Percentiles rank a stretch among this genome's conserved stretches.
Conservation (phyloP, 345 rosid species). For the Eucalyptus decipiens region DNA sequence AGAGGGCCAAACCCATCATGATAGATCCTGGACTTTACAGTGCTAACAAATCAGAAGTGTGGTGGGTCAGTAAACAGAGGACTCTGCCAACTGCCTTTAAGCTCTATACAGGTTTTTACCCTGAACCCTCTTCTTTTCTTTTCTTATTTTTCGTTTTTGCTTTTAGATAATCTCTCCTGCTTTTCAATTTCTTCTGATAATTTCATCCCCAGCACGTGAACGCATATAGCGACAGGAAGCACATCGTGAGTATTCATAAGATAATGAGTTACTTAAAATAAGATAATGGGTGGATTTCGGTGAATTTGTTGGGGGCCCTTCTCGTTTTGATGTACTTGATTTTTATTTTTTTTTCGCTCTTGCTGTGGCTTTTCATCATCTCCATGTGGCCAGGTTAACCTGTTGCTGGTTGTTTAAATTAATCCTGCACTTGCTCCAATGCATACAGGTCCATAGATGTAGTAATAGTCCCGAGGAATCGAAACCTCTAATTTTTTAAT, state of each 20-base stretch:
- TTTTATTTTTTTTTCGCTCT: background rate
- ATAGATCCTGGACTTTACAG: slow-evolving; percentile 86
- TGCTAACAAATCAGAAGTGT: slow-evolving; percentile 69
- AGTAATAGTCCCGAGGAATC: background rate
- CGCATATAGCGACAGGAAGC: background rate
- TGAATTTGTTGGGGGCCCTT: background rate
- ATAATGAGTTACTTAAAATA: background rate
- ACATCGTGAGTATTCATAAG: background rate
- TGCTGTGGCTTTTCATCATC: background rate
- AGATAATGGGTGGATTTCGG: background rate
- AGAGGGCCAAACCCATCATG: slow-evolving; percentile 77
- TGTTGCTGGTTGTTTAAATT: background rate
- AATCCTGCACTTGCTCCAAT: background rate
- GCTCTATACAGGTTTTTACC: slow-evolving; percentile 66
- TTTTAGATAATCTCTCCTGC: background rate
- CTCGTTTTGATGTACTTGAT: background rate
- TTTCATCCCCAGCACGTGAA: background rate
- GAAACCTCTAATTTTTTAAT: background rate
- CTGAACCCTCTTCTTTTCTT: background rate
- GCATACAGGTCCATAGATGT: background rate
- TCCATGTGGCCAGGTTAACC: background rate
- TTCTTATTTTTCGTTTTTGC: background rate
- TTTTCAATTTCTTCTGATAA: background rate
- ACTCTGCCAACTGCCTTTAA: slow-evolving; percentile 85
- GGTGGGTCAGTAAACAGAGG: slow-evolving; percentile 72